These are phyloP conservation scores for Tricholoma bakamatsutake DNA, from an alignment of 768 basidiomycete species.

Conservation along the genomic window DNA sequence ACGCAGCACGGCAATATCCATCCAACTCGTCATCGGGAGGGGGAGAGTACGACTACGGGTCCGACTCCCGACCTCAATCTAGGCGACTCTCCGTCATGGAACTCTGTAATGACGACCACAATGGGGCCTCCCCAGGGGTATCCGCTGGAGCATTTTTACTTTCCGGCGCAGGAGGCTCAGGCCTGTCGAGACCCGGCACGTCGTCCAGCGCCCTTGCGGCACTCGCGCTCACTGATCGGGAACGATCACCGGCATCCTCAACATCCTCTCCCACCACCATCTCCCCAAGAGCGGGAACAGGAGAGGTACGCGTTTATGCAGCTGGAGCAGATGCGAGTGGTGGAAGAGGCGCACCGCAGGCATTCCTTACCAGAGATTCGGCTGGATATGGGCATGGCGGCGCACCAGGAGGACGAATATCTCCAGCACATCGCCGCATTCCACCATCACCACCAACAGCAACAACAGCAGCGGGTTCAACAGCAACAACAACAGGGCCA, in stretches of 20 bases:
- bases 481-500: neutral
- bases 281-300: neutral
- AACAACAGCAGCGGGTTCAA: neutral
- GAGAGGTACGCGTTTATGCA: neutral
- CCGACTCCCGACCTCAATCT: constrained; percentile 73
- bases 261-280: neutral
- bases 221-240: neutral
- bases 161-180: constrained; percentile 12
- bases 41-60: constrained; percentile 57
- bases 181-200: constrained; percentile 6
- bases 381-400: neutral
- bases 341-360: neutral
- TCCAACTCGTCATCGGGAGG: constrained; percentile 3
- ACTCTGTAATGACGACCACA: constrained; percentile 70
- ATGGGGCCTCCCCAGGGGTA: constrained; percentile 2
- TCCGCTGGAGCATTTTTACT: constrained; percentile 28
- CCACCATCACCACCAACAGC: neutral
- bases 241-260: neutral
- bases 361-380: neutral
- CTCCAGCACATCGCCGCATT: neutral
- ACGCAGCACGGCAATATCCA: constrained; percentile 18
- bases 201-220: constrained; percentile 2
- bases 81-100: constrained; percentile 82
- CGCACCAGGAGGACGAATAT: constrained; percentile 1
- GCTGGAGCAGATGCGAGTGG: neutral